A percentile compares a stretch with the other conserved stretches of the same genome.
These are phyloP conservation scores for Halteria grandinella DNA, from an alignment of 73 alveolate genomes.

Conservation along the genomic window DNA sequence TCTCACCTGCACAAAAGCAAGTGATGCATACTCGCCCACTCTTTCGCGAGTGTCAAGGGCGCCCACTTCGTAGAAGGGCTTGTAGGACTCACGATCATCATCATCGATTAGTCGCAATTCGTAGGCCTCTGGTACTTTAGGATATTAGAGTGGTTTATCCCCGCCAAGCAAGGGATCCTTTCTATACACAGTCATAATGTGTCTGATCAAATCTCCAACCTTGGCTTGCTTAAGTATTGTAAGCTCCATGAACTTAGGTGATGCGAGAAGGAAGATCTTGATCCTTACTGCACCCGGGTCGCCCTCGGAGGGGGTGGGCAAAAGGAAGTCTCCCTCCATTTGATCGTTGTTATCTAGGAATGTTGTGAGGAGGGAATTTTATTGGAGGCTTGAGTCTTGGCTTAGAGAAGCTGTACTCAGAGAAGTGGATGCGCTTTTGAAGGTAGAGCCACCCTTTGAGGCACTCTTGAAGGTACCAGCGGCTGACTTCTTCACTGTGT, in stretches of 20 bases:
- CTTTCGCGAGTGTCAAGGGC: slow-evolving; percentile 43
- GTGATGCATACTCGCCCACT: slow-evolving; percentile 52
- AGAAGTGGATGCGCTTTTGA: too few relatives aligned
- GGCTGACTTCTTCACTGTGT: background rate
- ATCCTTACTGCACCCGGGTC: slow-evolving; percentile 1
- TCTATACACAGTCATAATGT: slow-evolving; percentile 40
- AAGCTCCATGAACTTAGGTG: slow-evolving; percentile 11
- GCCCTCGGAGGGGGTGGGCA: slow-evolving; percentile 4
- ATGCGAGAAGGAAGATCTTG: background rate
- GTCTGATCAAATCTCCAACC: slow-evolving; percentile 57
- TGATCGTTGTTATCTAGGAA: too few relatives aligned
- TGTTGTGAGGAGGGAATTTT: too few relatives aligned
- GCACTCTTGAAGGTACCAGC: too few relatives aligned
- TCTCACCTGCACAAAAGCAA: slow-evolving; percentile 52
- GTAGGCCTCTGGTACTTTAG: slow-evolving; percentile 51
- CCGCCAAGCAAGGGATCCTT: background rate
- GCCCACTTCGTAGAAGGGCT: slow-evolving; percentile 62
- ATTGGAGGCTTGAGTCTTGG: too few relatives aligned
- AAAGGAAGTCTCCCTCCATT: slow-evolving; percentile 25
- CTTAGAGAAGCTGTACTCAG: too few relatives aligned
- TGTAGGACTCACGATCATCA: slow-evolving; percentile 57
- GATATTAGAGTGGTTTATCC: slow-evolving; percentile 7
- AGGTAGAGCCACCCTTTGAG: too few relatives aligned
- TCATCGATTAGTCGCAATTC: slow-evolving; percentile 65
- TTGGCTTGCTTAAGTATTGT: slow-evolving; percentile 16